Evolutionary conservation across 1,284 basidiomycete genomes (phyloP), one percentile per base, ranked within the genome.

Genomic region (Naganishia albida): DNA sequence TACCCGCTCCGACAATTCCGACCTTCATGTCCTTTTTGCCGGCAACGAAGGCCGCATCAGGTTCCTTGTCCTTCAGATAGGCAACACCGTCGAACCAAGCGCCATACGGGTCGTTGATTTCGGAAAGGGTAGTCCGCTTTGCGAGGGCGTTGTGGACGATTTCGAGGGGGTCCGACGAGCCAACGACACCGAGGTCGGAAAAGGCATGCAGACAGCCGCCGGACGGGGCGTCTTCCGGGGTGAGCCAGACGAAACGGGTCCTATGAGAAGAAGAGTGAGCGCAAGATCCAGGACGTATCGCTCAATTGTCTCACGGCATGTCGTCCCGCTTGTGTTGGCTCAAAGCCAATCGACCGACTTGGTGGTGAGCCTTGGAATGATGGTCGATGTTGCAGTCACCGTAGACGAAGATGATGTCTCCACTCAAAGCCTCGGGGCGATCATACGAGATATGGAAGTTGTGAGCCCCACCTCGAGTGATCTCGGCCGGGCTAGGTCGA

Each of bases 1-100:
- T 70, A 28, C 71, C 71, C 4, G 64, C 71, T 20, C 71, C 71
- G 15, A 72, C 56, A 46, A 72, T 72, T 26, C 63, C 71, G 44
- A 72, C 69, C 57, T 67, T 68, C 51, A 68, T 64, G 23, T 68
- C 63, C 63, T 70, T 70, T 46, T 68, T 68, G 2, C 57, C 68
- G 28, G 69, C 69, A 23, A 71, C 63, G 62, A 71, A 68, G 13
- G 65, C 25, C 6, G 64, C 66, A 18, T 68, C 63, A 6, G 66
- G 53, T 23, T 71, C 62, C 39, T 70, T 65, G 20, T 63, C 54
- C 49, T 71, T 44, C 12, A 70, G 53, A 38, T 70, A 70, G 10
- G 64, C 62, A 7, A 70, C 70, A 43, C 70, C 70, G 62, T 70
- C 70, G 34, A 70, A 70, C 70, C 70, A 70, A 4, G 68, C 64